Percentiles rank a stretch among this genome's conserved stretches.
Evolutionary conservation across 345 rosid species (phyloP).

Genomic region (Sapria himalayana): DNA sequence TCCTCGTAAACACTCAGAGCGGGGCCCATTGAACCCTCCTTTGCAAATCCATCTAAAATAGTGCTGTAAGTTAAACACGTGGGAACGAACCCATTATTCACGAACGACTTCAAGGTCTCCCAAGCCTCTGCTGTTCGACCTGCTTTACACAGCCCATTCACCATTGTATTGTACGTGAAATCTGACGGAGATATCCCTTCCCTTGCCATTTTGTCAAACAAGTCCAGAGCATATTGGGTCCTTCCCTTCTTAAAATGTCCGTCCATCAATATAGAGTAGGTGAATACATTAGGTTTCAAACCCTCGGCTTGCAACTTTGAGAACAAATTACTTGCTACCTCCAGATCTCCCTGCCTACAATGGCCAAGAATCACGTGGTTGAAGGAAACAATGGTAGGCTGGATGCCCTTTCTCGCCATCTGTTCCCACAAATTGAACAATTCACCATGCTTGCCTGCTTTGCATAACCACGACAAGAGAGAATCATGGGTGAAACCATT

Average conservation of each 20-base stretch:
- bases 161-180: constrained; percentile 28
- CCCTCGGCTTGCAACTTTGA: constrained; percentile 30
- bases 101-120: constrained; percentile 25
- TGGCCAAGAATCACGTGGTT: constrained; percentile 38
- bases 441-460: constrained; percentile 30
- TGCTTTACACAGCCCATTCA: constrained; percentile 42
- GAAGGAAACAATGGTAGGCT: constrained; percentile 33
- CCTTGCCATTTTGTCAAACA: constrained; percentile 31
- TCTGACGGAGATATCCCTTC: constrained; percentile 28
- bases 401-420: constrained; percentile 29
- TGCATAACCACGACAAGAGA: constrained; percentile 31
- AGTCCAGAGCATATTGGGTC: constrained; percentile 19
- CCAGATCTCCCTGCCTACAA: constrained; percentile 26
- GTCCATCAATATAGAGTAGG: constrained; percentile 41
- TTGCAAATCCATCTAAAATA: constrained; percentile 45
- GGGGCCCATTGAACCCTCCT: constrained; percentile 29
- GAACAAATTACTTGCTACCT: constrained; percentile 20
- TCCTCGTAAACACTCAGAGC: constrained; percentile 29
- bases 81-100: constrained; percentile 23
- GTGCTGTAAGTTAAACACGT: constrained; percentile 34
- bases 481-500: constrained; percentile 31
- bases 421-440: constrained; percentile 30
- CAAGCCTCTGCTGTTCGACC: constrained; percentile 38
- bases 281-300: constrained; percentile 31
- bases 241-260: constrained; percentile 42